Percentiles rank a stretch among this genome's conserved stretches.
phyloP scores from a whole-genome alignment of 208 protist species.

The Balamuthia mandrillaris region DNA sequence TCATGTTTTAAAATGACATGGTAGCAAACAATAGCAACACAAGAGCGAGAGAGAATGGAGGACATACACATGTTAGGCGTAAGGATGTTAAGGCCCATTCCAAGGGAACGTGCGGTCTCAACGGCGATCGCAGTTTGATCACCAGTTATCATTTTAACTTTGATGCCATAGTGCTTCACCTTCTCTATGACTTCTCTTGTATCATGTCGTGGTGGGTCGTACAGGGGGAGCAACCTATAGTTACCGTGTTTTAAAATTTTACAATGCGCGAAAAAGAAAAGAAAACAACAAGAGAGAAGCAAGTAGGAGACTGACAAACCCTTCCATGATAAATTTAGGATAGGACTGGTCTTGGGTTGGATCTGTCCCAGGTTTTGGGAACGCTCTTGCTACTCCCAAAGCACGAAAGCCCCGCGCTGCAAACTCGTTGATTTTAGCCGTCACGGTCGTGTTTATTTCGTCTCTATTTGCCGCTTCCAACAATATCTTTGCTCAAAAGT shows the following conservation, averaged over 20 bases:
- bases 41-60: too few relatives aligned
- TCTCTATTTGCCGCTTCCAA: neutral
- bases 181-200: constrained; percentile 81
- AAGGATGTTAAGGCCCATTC: constrained; percentile 85
- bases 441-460: too few relatives aligned
- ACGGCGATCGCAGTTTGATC: constrained; percentile 86
- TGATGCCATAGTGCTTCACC: constrained; percentile 81
- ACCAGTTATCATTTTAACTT: constrained; percentile 92
- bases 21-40: too few relatives aligned
- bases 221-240: constrained; percentile 81
- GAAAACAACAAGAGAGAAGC: neutral
- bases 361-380: too few relatives aligned
- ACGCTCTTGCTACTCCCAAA: constrained; percentile 18
- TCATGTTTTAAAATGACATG: too few relatives aligned
- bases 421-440: too few relatives aligned
- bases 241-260: neutral
- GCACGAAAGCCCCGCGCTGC: constrained; percentile 2
- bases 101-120: constrained; percentile 85
- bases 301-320: neutral
- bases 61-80: too few relatives aligned
- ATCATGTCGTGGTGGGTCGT: constrained; percentile 86
- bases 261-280: neutral
- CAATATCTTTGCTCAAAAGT: neutral
- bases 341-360: neutral
- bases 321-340: neutral